A percentile compares a stretch with the other conserved stretches of the same genome.
These are phyloP conservation scores for Fusarium equiseti DNA, from an alignment of 2,329 filamentous ascomycete genomes.

Conservation along the genomic window DNA sequence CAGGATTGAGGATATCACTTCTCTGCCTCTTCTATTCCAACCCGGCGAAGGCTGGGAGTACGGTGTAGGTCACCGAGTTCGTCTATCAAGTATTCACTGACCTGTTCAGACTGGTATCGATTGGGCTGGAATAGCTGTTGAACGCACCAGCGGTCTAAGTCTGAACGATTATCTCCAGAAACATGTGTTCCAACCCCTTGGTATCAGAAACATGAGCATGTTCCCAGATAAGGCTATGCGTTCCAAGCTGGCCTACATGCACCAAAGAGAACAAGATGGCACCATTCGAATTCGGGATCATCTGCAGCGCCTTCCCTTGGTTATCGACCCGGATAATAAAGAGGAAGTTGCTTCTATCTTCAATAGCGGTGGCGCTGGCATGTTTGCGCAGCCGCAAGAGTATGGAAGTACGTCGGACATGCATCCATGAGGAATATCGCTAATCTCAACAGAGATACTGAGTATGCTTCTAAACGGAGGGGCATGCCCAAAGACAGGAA, in stretches of 20 bases:
- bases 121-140: constrained; percentile 65
- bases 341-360: constrained; percentile 60
- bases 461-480: constrained; percentile 74
- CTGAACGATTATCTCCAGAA: constrained; percentile 64
- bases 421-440: neutral
- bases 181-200: constrained; percentile 62
- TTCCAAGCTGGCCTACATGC: constrained; percentile 67
- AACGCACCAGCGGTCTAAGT: constrained; percentile 57
- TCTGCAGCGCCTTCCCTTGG: constrained; percentile 57
- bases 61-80: constrained; percentile 55
- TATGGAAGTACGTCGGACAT: constrained; percentile 63
- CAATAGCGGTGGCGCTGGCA: constrained; percentile 71
- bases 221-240: constrained; percentile 67
- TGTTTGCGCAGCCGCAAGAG: constrained; percentile 70
- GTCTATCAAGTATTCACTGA: neutral
- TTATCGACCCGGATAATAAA: constrained; percentile 54
- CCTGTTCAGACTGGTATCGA: constrained; percentile 61
- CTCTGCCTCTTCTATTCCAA: constrained; percentile 68
- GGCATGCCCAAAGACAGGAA: constrained; percentile 66
- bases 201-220: constrained; percentile 65
- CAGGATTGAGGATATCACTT: constrained; percentile 62
- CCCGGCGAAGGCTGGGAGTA: constrained; percentile 74
- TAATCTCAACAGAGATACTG: constrained; percentile 63
- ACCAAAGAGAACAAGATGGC: constrained; percentile 62
- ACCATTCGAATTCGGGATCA: constrained; percentile 61